These are phyloP conservation scores for Fistulifera pelliculosa DNA, from an alignment of 108 stramenopile species.

Conservation along the genomic window DNA sequence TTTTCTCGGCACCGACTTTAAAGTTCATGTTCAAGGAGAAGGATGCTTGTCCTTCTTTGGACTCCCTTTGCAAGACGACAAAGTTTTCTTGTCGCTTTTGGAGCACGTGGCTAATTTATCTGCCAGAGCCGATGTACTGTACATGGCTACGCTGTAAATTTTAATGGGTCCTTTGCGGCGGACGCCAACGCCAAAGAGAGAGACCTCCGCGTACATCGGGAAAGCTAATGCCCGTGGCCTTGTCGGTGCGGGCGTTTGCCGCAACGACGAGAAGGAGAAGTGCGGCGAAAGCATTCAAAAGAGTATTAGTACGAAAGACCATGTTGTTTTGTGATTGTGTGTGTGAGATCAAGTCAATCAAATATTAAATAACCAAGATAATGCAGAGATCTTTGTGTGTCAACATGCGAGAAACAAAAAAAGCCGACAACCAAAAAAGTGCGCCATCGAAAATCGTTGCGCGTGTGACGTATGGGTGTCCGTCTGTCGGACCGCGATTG, in stretches of 20 bases:
- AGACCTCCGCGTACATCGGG: slow-evolving; percentile 27
- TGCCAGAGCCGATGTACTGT: slow-evolving; percentile 30
- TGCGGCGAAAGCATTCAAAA: slow-evolving; percentile 7
- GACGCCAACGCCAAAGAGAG: slow-evolving; percentile 66
- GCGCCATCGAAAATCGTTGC: background rate
- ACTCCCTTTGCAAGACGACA: slow-evolving; percentile 35
- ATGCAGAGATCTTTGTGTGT: background rate
- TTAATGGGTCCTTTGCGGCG: slow-evolving; percentile 72
- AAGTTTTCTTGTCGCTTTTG: slow-evolving; percentile 1
- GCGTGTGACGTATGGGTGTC: too few relatives aligned
- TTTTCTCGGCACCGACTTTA: slow-evolving; percentile 80
- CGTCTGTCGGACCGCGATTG: too few relatives aligned
- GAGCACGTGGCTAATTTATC: slow-evolving; percentile 10
- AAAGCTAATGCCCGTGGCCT: slow-evolving; percentile 63
- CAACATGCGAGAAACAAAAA: background rate
- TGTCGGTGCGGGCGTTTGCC: slow-evolving; percentile 35
- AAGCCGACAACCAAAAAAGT: background rate
- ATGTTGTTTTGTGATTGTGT: background rate
- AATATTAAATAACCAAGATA: background rate
- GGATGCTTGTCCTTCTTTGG: slow-evolving; percentile 35
- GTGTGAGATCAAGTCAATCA: background rate
- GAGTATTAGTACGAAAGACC: background rate
- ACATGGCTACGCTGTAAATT: slow-evolving; percentile 76
- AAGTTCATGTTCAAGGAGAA: slow-evolving; percentile 63
- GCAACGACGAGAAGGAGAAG: background rate